Evolutionary conservation across 345 rosid genomes (phyloP), one percentile per base, ranked within the genome.

Genomic region (Brassica incana): DNA sequence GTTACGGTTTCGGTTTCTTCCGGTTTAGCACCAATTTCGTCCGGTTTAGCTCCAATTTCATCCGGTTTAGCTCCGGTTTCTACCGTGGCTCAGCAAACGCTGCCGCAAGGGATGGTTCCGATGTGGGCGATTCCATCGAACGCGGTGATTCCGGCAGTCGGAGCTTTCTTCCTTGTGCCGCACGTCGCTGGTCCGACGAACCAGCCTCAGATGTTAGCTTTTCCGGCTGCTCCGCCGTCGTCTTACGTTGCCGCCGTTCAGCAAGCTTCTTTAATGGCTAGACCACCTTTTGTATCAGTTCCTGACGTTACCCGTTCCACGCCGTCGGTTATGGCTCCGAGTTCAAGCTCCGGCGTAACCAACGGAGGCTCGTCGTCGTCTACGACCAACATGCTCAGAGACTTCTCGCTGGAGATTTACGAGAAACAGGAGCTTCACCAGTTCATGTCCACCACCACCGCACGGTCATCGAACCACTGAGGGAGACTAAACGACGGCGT

Each of bases 61-160:
- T 2, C 69, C 59, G 4, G 20, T 38, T 12, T 48, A 56, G 73
- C 65, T 36, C 73, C 79, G 12, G 8, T 29, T 6, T 1, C 65
- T 15, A 40, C 72, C 9, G 50, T 60, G 66, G 62, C 32, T 36
- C 84, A 67, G 63, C 78, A 77, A 23, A 54, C 61, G n/a, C 74
- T 78, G 50, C 80, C 92, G 8, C 96, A 85, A 79, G 94, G 93
- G n/a, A 73, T 93, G 75, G 83, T 90, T 74, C 95, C 97, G 5
- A 82, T 91, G 89, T 91, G 95, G 95, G 93, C 98, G 48, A 84
- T 93, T 75, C 97, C 92, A 0, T 85, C 95, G 8, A 90, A 81
- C 89, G 81, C 84, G 5, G 81, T 88, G 74, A 83, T 88, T 77
- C 89, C 96, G 0, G 84, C 88, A 0, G 80, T 75, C 0, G 93